These are phyloP conservation scores for Medicago ruthenica DNA, from an alignment of 306 rosid genomes.

Conservation along the genomic window DNA sequence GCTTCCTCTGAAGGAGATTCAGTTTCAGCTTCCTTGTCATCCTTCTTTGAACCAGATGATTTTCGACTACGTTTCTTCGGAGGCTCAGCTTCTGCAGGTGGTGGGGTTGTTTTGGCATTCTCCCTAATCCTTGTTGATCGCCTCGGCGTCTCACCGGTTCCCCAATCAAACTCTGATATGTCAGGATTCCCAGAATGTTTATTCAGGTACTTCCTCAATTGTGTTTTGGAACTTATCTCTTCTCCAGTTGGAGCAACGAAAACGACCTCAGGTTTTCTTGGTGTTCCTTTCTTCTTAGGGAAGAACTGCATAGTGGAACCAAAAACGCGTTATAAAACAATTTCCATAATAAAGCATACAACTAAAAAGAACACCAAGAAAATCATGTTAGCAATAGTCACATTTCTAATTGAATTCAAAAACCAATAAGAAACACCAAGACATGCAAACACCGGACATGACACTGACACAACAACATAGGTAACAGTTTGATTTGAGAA, in stretches of 20 bases:
- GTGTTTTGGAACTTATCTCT: conserved; percentile 67
- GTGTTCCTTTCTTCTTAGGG: conserved; percentile 80
- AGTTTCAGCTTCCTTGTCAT: conserved; percentile 56
- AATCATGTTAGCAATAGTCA: not conserved
- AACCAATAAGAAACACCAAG: not conserved
- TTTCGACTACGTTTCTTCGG: conserved; percentile 74
- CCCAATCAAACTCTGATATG: conserved; percentile 85
- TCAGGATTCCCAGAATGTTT: conserved; percentile 75
- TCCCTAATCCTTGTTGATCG: conserved; percentile 88
- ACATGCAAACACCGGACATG: not conserved
- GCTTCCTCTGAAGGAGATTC: conserved; percentile 48
- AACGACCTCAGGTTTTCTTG: conserved; percentile 72
- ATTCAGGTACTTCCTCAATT: conserved; percentile 88
- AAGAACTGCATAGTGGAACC: conserved; percentile 57
- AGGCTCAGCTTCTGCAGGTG: conserved; percentile 62
- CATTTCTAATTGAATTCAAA: not conserved
- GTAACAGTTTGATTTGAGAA: no score
- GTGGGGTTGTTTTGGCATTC: conserved; percentile 74
- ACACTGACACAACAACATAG: not conserved
- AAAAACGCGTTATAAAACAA: conserved; percentile 28
- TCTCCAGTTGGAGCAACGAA: conserved; percentile 90
- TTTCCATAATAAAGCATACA: conserved; percentile 10
- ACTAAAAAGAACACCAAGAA: not conserved
- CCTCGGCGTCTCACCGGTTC: conserved; percentile 89
- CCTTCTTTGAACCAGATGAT: conserved; percentile 68